Conservation (phyloP, 352 stramenopile species). For the Phytophthora hibernalis region DNA sequence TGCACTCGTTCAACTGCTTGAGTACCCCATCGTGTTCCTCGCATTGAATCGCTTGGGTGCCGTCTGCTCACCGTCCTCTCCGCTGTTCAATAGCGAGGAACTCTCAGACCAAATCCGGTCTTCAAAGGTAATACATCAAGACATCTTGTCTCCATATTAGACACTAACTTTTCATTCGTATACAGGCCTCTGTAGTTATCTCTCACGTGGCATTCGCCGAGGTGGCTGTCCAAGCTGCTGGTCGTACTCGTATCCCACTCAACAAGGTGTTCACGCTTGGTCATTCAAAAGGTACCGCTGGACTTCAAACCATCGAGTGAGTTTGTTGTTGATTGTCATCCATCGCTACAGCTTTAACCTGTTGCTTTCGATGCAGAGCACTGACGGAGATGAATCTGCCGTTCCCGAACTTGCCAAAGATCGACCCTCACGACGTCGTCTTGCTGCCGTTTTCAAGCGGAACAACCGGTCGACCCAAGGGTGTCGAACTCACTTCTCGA, state of each 20-base stretch:
- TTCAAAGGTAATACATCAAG: constrained; percentile 29
- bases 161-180: neutral
- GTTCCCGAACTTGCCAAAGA: constrained; percentile 19
- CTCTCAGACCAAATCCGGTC: constrained; percentile 44
- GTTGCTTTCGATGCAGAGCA: neutral
- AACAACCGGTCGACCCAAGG: constrained; percentile 89
- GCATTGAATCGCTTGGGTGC: constrained; percentile 53
- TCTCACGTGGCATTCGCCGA: constrained; percentile 41
- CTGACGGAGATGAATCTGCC: constrained; percentile 29
- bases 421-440: constrained; percentile 29
- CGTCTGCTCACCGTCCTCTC: constrained; percentile 50
- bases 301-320: constrained; percentile 41
- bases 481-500: constrained; percentile 87
- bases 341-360: neutral
- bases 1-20: constrained; percentile 63
- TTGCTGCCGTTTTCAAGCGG: constrained; percentile 92
- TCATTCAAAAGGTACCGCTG: constrained; percentile 13
- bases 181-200: constrained; percentile 39
- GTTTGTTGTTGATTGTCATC: neutral
- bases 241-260: constrained; percentile 7
- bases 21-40: constrained; percentile 59
- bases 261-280: constrained; percentile 37
- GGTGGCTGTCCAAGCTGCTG: constrained; percentile 30
- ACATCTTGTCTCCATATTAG: too few species aligned
- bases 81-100: constrained; percentile 44